A percentile compares a stretch with the other conserved stretches of the same genome.
Conservation (phyloP, 352 stramenopile genomes). For the Globisporangium nagaii region DNA sequence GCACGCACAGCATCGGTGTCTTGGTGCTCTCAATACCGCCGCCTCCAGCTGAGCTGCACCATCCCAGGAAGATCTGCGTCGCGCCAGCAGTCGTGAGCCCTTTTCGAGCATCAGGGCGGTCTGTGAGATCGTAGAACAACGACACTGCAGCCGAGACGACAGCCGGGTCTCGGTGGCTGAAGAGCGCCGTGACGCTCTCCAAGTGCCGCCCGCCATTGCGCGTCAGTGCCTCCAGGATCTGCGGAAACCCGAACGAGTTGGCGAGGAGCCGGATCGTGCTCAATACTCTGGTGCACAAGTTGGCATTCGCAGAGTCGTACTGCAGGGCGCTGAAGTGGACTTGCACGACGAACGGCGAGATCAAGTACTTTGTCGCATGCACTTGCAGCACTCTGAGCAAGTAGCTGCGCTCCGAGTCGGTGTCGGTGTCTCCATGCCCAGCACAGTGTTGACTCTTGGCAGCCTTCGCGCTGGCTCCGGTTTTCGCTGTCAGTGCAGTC, state of each 20-base stretch:
- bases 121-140: slow-evolving; percentile 58
- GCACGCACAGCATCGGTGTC: slow-evolving; percentile 23
- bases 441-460: background rate
- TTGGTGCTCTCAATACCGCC: slow-evolving; percentile 21
- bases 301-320: background rate
- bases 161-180: slow-evolving; percentile 22
- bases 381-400: slow-evolving; percentile 2
- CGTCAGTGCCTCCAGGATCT: slow-evolving; percentile 52
- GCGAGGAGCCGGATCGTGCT: slow-evolving; percentile 30
- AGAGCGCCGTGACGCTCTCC: slow-evolving; percentile 36
- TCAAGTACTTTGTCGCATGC: slow-evolving; percentile 2
- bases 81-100: slow-evolving; percentile 63
- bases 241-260: slow-evolving; percentile 41
- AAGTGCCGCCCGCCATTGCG: slow-evolving; percentile 44
- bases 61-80: slow-evolving; percentile 36
- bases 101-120: slow-evolving; percentile 38
- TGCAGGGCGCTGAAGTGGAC: slow-evolving; percentile 8
- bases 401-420: background rate
- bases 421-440: background rate
- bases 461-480: background rate
- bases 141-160: slow-evolving; percentile 36
- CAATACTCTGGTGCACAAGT: slow-evolving; percentile 35
- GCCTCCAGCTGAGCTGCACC: slow-evolving; percentile 33
- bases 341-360: background rate
- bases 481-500: background rate